Conservation (phyloP, 2,329 filamentous ascomycete genomes). For the Pseudogymnoascus sp. region DNA sequence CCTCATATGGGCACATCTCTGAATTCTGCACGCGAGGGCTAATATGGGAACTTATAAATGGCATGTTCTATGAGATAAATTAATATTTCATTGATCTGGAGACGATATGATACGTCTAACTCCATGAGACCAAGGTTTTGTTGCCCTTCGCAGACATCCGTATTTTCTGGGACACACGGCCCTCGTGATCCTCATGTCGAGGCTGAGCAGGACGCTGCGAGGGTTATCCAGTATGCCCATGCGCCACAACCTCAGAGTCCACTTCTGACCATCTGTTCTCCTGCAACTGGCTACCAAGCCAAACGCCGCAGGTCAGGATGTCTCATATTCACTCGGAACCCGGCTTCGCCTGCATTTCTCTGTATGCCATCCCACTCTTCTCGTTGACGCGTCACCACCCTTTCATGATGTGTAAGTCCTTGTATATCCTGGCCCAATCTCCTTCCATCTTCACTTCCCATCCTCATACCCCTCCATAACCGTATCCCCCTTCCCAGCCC, state of each 20-base stretch:
- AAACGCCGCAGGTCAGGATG: not conserved
- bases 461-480: constrained; percentile 24
- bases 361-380: not conserved
- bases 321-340: constrained; percentile 40
- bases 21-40: not conserved
- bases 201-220: not conserved
- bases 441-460: not conserved
- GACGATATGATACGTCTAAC: not conserved
- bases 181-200: not conserved
- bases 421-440: not conserved
- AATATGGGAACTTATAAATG: not conserved
- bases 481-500: constrained; percentile 31
- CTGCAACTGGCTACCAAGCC: not conserved
- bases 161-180: not conserved
- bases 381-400: not conserved
- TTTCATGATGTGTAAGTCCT: not conserved
- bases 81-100: not conserved
- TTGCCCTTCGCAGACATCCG: not conserved
- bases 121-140: not conserved
- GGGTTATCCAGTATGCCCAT: not conserved
- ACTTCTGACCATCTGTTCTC: too few relatives aligned
- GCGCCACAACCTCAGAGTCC: not conserved
- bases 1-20: not conserved
- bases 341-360: constrained; percentile 21
- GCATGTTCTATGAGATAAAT: not conserved